Evolutionary conservation across 2,329 filamentous ascomycete species (phyloP), one percentile per base, ranked within the genome.

Genomic region (Zymoseptoria tritici): DNA sequence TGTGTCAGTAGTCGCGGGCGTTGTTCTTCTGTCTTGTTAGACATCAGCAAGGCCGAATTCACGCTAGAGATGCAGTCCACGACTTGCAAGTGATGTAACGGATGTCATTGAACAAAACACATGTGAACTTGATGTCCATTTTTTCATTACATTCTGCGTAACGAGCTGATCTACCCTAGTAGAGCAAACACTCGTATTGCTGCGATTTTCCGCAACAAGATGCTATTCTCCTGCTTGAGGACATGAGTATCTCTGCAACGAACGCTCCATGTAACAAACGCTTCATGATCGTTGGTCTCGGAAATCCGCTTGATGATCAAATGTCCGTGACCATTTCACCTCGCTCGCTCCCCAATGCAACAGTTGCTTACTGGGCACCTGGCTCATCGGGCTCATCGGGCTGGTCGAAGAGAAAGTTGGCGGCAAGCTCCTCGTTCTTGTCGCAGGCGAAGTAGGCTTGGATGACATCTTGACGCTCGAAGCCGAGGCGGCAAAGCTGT

Each of bases 391-490:
- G 70, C 63, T 97, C 92, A 62, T 96, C 91, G 9, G 92, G 92
- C 78, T 97, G 91, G 70, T 99, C 94, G 73, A 99, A 99, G 61
- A 99, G 81, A 77, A 97, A 97, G 78, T 99, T 99, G 65, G 94
- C 94, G 0, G 94, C 94, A 56, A 99, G 82, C 77, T 99, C 94
- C 78, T 99, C 94, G 75, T 99, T 97, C 84, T 97, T 99, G 77
- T 99, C 94, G 76, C 94, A 99, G 36, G 94, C 94, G 74, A 99
- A 99, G 79, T 97, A 99, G 24, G 94, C 94, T 78, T 99, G 93
- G 67, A 97, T 96, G 56, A 94, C 94, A 68, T 91, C 85, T 68
- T 97, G 91, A 61, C 92, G 87, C 69, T 93, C 86, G 74, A 99
- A 99, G 42, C 94, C 94, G 52, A 99, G 86, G 64, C 89, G 88